Base-by-base conservation (phyloP, 768 basidiomycete genomes). In the Termitomyces titanicus region DNA sequence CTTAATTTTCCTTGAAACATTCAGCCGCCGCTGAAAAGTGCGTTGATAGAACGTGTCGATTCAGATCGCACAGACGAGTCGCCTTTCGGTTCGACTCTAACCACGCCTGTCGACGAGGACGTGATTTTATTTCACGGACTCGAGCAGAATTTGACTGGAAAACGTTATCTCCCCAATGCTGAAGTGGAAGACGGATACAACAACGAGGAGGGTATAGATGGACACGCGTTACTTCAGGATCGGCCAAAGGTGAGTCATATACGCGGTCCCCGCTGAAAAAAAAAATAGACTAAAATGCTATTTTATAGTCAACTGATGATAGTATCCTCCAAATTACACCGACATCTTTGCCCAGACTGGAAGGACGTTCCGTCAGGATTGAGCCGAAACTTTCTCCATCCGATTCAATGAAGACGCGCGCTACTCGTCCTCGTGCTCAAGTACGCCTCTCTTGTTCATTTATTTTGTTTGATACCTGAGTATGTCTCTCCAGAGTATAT, bases 21-120 rank as follows among this genome's bases (percentile, higher is more conserved):
- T 8, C 37, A 49, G 43, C 42, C 11, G 7, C 33, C 29, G 12
- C 24, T 20, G 13, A 22, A 29, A 27, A 25, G 40, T 27, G 24
- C 40, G 12, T n/a, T 49, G 3, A 60, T 64, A 11, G 55, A 69
- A 54, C 69, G 71, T 45, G 56, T 66, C 22, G 66, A 73, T 54
- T 77, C 77, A 27, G 68, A 64, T 34, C 66, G 70, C 49, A 77
- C 77, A 3, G 66, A 71, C 46, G 75, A 79, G 35, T 76, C 77
- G 40, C 70, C 74, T 0, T 74, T 78, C 52, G 68, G 67, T 12
- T 78, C 76, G 8, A 67, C 63, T 34, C 64, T 79, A 2, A 71
- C 71, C 20, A 79, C 77, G 29, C 77, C 77, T 13, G 66, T 67
- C 5, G 75, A 78, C 51, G 74, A 74, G 54, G 60, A 68, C 29